Conservation (phyloP, 1,139 yeast species). For the Yueomyces sp. region DNA sequence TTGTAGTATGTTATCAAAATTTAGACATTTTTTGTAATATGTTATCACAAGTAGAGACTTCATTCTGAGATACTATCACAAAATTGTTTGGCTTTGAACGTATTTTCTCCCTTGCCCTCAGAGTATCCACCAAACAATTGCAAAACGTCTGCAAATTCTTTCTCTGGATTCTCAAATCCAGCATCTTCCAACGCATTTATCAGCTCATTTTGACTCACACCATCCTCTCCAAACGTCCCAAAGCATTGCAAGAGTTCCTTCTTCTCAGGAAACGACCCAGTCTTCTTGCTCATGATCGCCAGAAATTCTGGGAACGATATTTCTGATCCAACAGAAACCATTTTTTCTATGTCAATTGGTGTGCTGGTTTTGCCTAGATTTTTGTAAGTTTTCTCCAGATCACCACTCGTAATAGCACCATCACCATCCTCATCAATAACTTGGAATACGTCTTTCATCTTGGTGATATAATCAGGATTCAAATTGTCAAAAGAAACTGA, state of each 20-base stretch:
- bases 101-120: conserved; percentile 43
- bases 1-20: too few relatives aligned
- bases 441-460: conserved; percentile 39
- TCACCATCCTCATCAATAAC: conserved; percentile 81
- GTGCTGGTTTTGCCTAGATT: conserved; percentile 34
- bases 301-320: conserved; percentile 52
- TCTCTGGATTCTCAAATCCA: conserved; percentile 33
- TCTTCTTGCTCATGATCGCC: conserved; percentile 50
- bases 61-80: conserved; percentile 34
- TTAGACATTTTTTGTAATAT: too few relatives aligned
- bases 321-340: conserved; percentile 29
- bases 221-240: conserved; percentile 35
- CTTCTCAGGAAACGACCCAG: conserved; percentile 46
- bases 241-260: conserved; percentile 54
- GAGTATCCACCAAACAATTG: conserved; percentile 42
- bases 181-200: conserved; percentile 40
- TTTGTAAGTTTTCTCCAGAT: conserved; percentile 45
- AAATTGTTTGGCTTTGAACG: conserved; percentile 48
- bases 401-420: conserved; percentile 47
- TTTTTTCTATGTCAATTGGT: conserved; percentile 31
- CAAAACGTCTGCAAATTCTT: conserved; percentile 40
- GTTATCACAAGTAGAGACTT: too few relatives aligned
- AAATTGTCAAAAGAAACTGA: conserved; percentile 21
- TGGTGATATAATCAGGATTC: conserved; percentile 26
- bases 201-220: conserved; percentile 38